Evolutionary conservation across 495 filamentous ascomycete species (phyloP), one percentile per base, ranked within the genome.

Genomic region (Bombardia bombarda): DNA sequence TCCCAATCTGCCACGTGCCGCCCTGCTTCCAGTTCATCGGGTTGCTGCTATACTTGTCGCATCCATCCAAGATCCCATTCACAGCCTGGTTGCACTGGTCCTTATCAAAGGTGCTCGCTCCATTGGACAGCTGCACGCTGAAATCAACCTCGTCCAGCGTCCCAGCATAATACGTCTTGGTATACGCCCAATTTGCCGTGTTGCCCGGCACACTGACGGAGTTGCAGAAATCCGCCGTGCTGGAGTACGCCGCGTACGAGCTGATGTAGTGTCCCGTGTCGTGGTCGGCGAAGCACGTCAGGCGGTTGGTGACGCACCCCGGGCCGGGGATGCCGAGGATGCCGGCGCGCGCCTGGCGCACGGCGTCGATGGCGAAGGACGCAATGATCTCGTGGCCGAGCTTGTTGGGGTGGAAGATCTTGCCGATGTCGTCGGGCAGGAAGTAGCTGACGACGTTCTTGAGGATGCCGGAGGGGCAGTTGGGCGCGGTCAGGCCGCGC

Each of bases 11-110:
- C 43, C 48, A 61, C 26, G 36, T 21, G 32, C 62, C 62, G 34
- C 62, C 62, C 18, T 52, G 52, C 52, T 63, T 66, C 46, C 46
- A 66, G 52, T 62, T 52, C 46, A 63, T 33, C 4, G 60, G 58
- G 49, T 63, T 65, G 6, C 51, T 38, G 49, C 63, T 53, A 40
- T 60, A 55, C 44, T 56, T 56, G 40, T 65, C 55, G 52, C 62
- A 66, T 38, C 45, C 32, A 43, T 58, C 46, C 33, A 65, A 34
- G 41, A 52, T 42, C 31, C 37, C 24, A 6, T 9, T 26, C 14
- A 49, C 26, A 7, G 38, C 25, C 14, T 48, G 42, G 30, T 26
- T 42, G 52, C 45, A 54, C 38, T 38, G 23, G 20, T 42, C 4
- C 31, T 50, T 32, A 45, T 52, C 28, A 20, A 33, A 58, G 21